Percentiles rank a stretch among this genome's conserved stretches.
Conservation (phyloP, 192 early-diverging fungal species). For the Pecoramyces ruminantium region DNA sequence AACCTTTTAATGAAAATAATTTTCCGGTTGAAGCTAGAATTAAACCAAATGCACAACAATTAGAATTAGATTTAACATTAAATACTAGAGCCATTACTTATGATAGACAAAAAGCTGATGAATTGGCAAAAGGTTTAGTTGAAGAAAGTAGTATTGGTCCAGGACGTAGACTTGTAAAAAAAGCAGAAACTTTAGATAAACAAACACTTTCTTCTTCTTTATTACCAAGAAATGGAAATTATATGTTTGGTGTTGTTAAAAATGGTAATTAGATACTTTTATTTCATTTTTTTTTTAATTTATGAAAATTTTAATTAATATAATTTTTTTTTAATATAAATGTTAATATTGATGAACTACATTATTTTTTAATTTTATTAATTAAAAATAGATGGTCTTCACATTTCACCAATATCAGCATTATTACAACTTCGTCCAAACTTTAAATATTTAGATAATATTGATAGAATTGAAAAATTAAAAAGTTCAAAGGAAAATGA, state of each 20-base stretch:
- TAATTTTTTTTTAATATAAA: too few species aligned
- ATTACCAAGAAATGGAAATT: conserved; percentile 61
- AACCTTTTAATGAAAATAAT: neutral
- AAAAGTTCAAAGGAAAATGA: neutral
- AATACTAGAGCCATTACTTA: neutral
- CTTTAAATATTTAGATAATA: conserved; percentile 78
- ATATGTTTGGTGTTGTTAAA: conserved; percentile 62
- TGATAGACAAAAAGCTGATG: neutral
- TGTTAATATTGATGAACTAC: too few species aligned
- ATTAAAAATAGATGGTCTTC: conserved; percentile 57
- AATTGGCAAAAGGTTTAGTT: neutral
- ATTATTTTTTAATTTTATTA: too few species aligned
- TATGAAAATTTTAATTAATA: too few species aligned
- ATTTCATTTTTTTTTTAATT: too few species aligned
- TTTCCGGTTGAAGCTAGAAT: neutral
- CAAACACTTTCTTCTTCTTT: conserved; percentile 60
- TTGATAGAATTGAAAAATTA: conserved; percentile 57
- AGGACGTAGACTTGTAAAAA: neutral
- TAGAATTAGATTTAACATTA: neutral
- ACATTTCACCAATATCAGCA: conserved; percentile 59
- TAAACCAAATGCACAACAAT: neutral
- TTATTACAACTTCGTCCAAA: conserved; percentile 72
- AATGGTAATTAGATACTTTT: too few species aligned
- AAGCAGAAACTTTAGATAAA: conserved; percentile 34
- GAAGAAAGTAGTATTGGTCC: neutral